Conservation (phyloP, 2,329 filamentous ascomycete species). For the Ophiocordyceps camponoti-leonardi region DNA sequence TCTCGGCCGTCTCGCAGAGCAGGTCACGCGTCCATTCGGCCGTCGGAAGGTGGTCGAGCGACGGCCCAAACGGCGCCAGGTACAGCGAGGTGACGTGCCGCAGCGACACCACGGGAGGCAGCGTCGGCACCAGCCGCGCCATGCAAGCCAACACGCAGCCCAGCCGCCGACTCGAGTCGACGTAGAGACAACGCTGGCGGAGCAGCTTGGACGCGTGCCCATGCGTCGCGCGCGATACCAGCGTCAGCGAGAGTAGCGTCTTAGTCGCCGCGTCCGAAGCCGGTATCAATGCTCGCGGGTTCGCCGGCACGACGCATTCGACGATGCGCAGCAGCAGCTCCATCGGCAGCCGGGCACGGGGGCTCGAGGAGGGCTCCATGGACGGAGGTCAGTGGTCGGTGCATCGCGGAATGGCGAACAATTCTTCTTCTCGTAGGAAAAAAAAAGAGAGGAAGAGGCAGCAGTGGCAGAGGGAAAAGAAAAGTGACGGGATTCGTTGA, state of each 20-base stretch:
- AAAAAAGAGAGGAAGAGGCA: no score
- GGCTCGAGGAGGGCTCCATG: conserved; percentile 3
- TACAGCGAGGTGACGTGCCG: conserved; percentile 22
- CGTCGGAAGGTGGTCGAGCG: conserved; percentile 20
- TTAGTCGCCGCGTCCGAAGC: conserved; percentile 21
- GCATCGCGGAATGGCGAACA: not conserved
- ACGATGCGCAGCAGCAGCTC: conserved; percentile 19
- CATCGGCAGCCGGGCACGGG: conserved; percentile 10
- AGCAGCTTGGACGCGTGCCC: conserved; percentile 22
- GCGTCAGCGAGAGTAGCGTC: conserved; percentile 25
- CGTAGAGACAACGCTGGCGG: conserved; percentile 25
- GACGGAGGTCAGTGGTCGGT: conserved; percentile 2
- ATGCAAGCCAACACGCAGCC: conserved; percentile 16
- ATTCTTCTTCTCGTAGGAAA: not conserved
- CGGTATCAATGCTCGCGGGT: conserved; percentile 14
- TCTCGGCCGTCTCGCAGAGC: conserved; percentile 19
- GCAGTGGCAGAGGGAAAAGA: no score
- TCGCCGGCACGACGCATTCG: conserved; percentile 16
- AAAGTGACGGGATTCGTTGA: no score
- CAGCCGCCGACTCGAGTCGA: conserved; percentile 21
- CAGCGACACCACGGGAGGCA: conserved; percentile 12
- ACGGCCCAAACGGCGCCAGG: conserved; percentile 18
- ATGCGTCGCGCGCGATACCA: conserved; percentile 24
- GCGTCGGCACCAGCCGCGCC: conserved; percentile 11
- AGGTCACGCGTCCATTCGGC: conserved; percentile 23